Evolutionary conservation across 306 rosid genomes (phyloP).

Genomic region (Lagenaria siceraria): DNA sequence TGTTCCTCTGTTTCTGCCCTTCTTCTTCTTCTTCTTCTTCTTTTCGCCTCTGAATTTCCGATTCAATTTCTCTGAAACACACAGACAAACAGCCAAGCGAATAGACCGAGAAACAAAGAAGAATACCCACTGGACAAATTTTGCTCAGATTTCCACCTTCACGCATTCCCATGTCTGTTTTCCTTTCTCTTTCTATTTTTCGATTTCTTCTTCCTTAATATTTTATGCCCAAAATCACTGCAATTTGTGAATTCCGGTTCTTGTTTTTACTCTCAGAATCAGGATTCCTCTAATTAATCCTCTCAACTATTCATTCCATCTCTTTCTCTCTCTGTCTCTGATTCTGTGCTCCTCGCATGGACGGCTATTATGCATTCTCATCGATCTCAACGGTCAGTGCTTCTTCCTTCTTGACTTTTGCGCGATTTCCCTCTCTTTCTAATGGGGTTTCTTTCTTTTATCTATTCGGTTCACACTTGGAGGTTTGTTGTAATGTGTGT

Average conservation of each 20-base stretch:
- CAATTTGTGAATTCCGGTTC: not conserved
- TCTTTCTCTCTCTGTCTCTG: slow-evolving; percentile 14
- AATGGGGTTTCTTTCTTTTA: not conserved
- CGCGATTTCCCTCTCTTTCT: slow-evolving; percentile 11
- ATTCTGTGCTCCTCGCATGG: slow-evolving; percentile 29
- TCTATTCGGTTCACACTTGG: not conserved
- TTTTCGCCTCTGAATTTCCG: not conserved
- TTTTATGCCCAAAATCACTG: not conserved
- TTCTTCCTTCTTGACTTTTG: slow-evolving; percentile 12
- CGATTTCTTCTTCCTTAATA: not conserved
- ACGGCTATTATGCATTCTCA: slow-evolving; percentile 24
- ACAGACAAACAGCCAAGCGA: not conserved
- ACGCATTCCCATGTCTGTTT: slow-evolving; percentile 33
- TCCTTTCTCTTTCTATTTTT: not conserved
- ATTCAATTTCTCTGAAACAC: slow-evolving; percentile 1
- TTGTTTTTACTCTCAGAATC: not conserved
- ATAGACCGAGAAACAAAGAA: not conserved
- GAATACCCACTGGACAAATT: not conserved
- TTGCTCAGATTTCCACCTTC: slow-evolving; percentile 40
- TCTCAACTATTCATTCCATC: not conserved
- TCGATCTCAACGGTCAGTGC: slow-evolving; percentile 45
- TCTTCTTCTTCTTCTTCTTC: not conserved
- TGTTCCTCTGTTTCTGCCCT: not conserved
- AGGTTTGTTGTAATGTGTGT: not conserved
- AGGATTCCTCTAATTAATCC: not conserved